Evolutionary conservation across 768 basidiomycete genomes (phyloP), one percentile per base, ranked within the genome.

Genomic region (Agrocybe pediades): DNA sequence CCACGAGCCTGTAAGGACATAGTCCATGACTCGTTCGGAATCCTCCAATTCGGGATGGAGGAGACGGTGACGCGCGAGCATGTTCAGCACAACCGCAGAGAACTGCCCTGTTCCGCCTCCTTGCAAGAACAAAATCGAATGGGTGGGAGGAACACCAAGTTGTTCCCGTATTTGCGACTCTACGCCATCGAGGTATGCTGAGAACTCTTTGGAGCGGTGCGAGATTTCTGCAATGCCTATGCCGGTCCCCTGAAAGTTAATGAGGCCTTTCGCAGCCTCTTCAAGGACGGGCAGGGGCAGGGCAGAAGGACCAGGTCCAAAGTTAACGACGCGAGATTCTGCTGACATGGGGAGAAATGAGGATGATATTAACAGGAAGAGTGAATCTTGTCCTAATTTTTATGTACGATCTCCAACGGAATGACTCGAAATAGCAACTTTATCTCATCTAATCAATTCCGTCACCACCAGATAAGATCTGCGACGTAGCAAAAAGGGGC

Each of bases 191-290:
- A 95, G 69, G 70, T 87, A 88, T 19, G 80, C 76, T 48, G 80
- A 79, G 69, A 98, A 98, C 58, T 95, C 89, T 62, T 90, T 85
- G 36, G 94, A 94, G 60, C 97, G 90, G 70, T 99, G 97, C 1
- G 94, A 96, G 67, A 98, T 84, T 71, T 99, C 97, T 40, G 93
- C 90, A 67, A 99, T 85, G 41, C 97, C 97, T 56, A 98, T 95
- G 23, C 97, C 97, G 2, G 92, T 95, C 43, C 80, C 80, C 51
- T 87, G 77, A 71, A 93, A 98, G 77, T 98, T 90, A 63, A 99
- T 75, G n/a, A 98, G 78, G 15, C 90, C 93, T 56, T 81, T 74
- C 13, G 89, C 81, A 2, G 95, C 93, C 67, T 95, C 85, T 62
- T 86, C 72, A 49, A 99, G 83, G 25, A 98, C 92, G 3, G 85